Evolutionary conservation across 176 grass and related monocot genomes (phyloP).

Genomic region (Panicum miliaceum): DNA sequence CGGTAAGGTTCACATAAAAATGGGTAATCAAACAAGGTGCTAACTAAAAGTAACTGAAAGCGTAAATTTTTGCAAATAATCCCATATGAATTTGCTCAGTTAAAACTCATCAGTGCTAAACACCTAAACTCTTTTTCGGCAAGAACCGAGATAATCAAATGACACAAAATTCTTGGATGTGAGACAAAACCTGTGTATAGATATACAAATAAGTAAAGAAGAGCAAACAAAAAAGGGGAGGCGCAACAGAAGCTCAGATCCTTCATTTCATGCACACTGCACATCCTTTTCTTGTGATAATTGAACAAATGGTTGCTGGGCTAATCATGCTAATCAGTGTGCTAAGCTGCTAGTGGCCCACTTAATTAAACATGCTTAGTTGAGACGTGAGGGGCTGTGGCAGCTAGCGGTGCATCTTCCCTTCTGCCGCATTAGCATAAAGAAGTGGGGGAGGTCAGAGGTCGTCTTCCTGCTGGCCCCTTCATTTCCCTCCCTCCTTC

Average conservation of each 20-base stretch:
- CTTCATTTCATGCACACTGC: background rate
- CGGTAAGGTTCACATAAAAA: background rate
- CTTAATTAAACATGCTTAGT: background rate
- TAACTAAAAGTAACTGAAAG: no score
- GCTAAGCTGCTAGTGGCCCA: background rate
- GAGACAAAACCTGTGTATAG: background rate
- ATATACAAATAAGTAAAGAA: background rate
- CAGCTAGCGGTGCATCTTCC: background rate
- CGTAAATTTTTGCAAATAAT: background rate
- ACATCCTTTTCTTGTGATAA: background rate
- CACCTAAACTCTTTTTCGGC: background rate
- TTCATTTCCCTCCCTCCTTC: background rate
- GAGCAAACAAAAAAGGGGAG: background rate
- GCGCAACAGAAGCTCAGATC: background rate
- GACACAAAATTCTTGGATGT: background rate
- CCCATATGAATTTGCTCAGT: no score
- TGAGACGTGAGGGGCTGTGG: conserved; percentile 28
- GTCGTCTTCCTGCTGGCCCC: conserved; percentile 34
- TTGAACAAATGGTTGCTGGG: background rate
- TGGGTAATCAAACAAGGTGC: background rate
- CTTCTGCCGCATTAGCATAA: conserved; percentile 28
- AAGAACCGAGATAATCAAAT: background rate
- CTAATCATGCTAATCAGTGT: conserved; percentile 22
- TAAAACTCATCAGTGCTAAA: background rate
- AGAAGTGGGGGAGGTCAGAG: conserved; percentile 25